Evolutionary conservation across 2,329 filamentous ascomycete genomes (phyloP).

Genomic region (Madurella mycetomatis): DNA sequence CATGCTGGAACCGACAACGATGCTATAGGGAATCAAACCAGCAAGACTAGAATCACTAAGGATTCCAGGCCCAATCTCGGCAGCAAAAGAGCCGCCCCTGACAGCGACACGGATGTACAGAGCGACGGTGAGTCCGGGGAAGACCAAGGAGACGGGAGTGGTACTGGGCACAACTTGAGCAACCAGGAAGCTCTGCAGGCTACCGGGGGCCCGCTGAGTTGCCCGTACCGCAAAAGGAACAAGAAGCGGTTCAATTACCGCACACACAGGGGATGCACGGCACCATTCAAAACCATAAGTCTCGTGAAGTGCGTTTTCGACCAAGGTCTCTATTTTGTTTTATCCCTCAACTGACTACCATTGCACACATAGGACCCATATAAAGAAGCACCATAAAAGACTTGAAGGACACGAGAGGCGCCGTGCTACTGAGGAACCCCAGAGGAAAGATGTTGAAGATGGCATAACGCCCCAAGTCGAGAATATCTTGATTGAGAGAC

Average conservation of each 20-base stretch:
- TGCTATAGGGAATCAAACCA: neutral
- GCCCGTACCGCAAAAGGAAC: slow-evolving; percentile 7
- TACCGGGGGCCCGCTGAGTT: neutral
- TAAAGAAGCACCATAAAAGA: neutral
- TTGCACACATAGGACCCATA: neutral
- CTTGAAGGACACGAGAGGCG: neutral
- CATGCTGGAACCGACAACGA: neutral
- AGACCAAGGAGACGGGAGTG: neutral
- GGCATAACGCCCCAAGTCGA: neutral
- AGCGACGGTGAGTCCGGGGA: neutral
- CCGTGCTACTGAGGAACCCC: neutral
- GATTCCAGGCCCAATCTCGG: neutral
- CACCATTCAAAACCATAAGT: neutral
- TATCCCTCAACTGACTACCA: too few relatives aligned
- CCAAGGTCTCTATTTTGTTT: too few relatives aligned
- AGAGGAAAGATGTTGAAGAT: neutral
- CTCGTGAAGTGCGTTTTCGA: neutral
- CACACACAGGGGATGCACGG: neutral
- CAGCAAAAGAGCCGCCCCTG: neutral
- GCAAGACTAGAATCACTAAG: neutral
- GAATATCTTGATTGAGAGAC: neutral
- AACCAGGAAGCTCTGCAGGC: neutral
- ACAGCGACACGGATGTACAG: neutral
- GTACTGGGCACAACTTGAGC: neutral
- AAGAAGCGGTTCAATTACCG: neutral